These are phyloP conservation scores for Ceratobasidium sp. DNA, from an alignment of 1,284 basidiomycete genomes.

Conservation along the genomic window DNA sequence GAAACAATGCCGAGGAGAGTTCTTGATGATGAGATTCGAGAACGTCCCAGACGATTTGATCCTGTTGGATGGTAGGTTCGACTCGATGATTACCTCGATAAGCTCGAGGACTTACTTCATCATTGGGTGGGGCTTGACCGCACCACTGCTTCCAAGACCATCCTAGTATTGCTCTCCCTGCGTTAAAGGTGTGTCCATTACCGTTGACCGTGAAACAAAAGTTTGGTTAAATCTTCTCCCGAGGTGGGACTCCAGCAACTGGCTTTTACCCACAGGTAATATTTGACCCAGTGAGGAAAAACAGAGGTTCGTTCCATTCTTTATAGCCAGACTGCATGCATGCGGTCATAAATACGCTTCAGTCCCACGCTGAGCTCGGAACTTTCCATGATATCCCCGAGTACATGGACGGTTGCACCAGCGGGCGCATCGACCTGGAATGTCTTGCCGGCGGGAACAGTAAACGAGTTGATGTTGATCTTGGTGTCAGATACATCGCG, in stretches of 20 bases:
- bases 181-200: slow-evolving; percentile 58
- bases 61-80: slow-evolving; percentile 11
- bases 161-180: slow-evolving; percentile 60
- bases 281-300: slow-evolving; percentile 46
- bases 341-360: neutral
- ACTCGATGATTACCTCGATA: too few relatives aligned
- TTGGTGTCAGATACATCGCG: neutral
- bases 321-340: slow-evolving; percentile 53
- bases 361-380: neutral
- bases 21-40: slow-evolving; percentile 56
- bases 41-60: slow-evolving; percentile 63
- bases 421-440: slow-evolving; percentile 54
- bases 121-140: slow-evolving; percentile 57
- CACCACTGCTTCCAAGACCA: slow-evolving; percentile 54
- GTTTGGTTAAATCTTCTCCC: neutral
- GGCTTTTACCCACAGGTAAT: slow-evolving; percentile 20
- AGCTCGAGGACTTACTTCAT: slow-evolving; percentile 47
- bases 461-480: slow-evolving; percentile 44
- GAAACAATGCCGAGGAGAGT: slow-evolving; percentile 56
- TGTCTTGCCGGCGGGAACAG: slow-evolving; percentile 54
- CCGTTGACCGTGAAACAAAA: slow-evolving; percentile 56
- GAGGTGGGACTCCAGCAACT: neutral
- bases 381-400: slow-evolving; percentile 56
- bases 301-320: slow-evolving; percentile 58
- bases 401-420: slow-evolving; percentile 59